Conservation (phyloP, 2,329 filamentous ascomycete genomes). For the Botrytis cinerea region DNA sequence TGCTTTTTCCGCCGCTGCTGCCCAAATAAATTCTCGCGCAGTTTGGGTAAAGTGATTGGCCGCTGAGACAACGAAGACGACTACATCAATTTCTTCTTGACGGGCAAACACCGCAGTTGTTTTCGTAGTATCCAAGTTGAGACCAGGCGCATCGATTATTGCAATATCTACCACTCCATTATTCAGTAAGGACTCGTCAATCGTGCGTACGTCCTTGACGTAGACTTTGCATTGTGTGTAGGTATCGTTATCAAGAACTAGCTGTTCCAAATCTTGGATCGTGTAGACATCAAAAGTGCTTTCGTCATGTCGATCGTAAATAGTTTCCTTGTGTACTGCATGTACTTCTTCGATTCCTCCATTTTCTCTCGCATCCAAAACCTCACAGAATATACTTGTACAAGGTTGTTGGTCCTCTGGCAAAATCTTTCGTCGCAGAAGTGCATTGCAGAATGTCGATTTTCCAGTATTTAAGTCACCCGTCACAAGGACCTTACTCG, state of each 20-base stretch:
- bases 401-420: conserved; percentile 98
- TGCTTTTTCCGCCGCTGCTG: conserved; percentile 92
- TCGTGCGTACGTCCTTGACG: conserved; percentile 82
- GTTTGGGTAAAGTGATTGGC: conserved; percentile 98
- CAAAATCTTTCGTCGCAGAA: conserved; percentile 85
- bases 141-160: conserved; percentile 90
- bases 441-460: conserved; percentile 98
- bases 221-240: conserved; percentile 98
- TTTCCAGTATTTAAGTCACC: conserved; percentile 97
- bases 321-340: conserved; percentile 78
- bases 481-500: conserved; percentile 94
- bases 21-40: conserved; percentile 96
- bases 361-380: conserved; percentile 89
- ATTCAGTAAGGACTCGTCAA: conserved; percentile 92
- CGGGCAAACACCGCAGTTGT: conserved; percentile 96
- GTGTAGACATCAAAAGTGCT: conserved; percentile 88
- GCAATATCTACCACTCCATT: conserved; percentile 98
- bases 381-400: conserved; percentile 97
- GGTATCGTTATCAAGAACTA: conserved; percentile 83
- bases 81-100: conserved; percentile 98
- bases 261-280: conserved; percentile 77
- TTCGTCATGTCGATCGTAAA: conserved; percentile 88
- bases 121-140: conserved; percentile 95
- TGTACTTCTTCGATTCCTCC: conserved; percentile 92
- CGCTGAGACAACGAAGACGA: conserved; percentile 96